These are phyloP conservation scores for Cenchrus fungigraminus DNA, from an alignment of 176 grass and related monocot species.

Conservation along the genomic window DNA sequence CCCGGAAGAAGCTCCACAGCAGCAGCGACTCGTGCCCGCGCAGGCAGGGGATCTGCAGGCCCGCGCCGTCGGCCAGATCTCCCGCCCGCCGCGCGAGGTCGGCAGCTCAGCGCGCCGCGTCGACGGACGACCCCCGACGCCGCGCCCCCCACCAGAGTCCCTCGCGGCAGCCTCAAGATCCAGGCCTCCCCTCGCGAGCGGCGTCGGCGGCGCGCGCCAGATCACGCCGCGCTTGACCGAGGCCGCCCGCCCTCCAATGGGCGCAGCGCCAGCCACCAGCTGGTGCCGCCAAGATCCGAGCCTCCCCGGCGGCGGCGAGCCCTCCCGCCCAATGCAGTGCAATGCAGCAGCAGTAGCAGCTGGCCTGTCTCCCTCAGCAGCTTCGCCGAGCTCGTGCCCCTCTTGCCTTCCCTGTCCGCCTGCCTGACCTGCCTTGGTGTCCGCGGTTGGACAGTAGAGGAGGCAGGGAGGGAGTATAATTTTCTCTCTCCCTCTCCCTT, in stretches of 20 bases:
- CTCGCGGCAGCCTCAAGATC: slow-evolving; percentile 38
- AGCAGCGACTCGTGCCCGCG: slow-evolving; percentile 20
- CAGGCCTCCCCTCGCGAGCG: slow-evolving; percentile 36
- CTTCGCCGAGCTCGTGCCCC: not conserved
- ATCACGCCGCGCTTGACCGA: slow-evolving; percentile 41
- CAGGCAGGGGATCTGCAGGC: slow-evolving; percentile 50
- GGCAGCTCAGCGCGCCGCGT: slow-evolving; percentile 18
- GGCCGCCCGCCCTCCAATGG: not conserved
- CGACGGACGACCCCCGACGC: slow-evolving; percentile 6
- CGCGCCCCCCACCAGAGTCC: slow-evolving; percentile 21
- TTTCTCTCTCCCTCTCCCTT: slow-evolving; percentile 22
- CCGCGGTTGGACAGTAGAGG: slow-evolving; percentile 55
- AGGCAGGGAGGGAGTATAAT: slow-evolving; percentile 33
- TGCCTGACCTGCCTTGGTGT: slow-evolving; percentile 47
- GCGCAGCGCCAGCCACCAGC: not conserved
- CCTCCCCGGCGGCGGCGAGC: slow-evolving; percentile 6
- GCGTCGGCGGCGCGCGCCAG: slow-evolving; percentile 43
- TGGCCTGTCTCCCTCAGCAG: not conserved
- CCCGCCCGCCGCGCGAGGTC: slow-evolving; percentile 26
- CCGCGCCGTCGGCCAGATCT: slow-evolving; percentile 62
- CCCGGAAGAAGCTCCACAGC: slow-evolving; percentile 36
- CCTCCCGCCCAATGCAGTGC: slow-evolving; percentile 39
- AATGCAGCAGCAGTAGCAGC: slow-evolving; percentile 38
- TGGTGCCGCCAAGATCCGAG: slow-evolving; percentile 46
- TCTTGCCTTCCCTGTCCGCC: slow-evolving; percentile 22